A percentile compares a stretch with the other conserved stretches of the same genome.
phyloP scores from a whole-genome alignment of 2,329 filamentous ascomycete species.

The Zalaria sp. region DNA sequence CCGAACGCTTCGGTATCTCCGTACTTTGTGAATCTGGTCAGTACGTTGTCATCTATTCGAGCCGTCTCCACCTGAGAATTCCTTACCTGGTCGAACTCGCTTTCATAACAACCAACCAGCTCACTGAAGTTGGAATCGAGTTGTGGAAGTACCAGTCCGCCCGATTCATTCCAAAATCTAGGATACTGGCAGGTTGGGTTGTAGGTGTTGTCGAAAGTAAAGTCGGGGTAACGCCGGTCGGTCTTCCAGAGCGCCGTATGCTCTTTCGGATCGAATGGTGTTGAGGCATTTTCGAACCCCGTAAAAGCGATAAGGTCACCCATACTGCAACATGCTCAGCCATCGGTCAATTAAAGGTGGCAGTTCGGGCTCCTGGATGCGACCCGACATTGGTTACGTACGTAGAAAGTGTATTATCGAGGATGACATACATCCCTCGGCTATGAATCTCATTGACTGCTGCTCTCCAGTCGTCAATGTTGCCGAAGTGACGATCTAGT shows the following conservation, averaged over 20 bases:
- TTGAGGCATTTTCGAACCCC: slow-evolving; percentile 43
- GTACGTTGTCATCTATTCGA: no score
- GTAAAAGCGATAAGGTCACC: slow-evolving; percentile 50
- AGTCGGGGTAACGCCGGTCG: slow-evolving; percentile 43
- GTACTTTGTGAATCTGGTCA: slow-evolving; percentile 19
- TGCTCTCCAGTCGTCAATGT: slow-evolving; percentile 42
- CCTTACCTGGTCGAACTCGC: slow-evolving; percentile 39
- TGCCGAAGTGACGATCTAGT: slow-evolving; percentile 48
- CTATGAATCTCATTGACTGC: slow-evolving; percentile 46
- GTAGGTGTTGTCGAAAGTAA: slow-evolving; percentile 38
- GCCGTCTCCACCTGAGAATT: no score
- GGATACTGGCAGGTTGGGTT: slow-evolving; percentile 39
- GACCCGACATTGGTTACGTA: no score
- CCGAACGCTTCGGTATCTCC: slow-evolving; percentile 51
- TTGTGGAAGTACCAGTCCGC: slow-evolving; percentile 34
- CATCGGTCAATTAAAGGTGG: no score
- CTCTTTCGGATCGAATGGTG: slow-evolving; percentile 41
- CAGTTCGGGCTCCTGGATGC: no score
- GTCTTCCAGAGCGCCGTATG: slow-evolving; percentile 45
- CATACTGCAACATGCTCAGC: slow-evolving; percentile 20
- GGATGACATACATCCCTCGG: slow-evolving; percentile 49
- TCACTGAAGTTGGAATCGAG: slow-evolving; percentile 14
- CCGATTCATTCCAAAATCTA: slow-evolving; percentile 46
- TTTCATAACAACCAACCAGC: slow-evolving; percentile 27
- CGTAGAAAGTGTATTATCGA: slow-evolving; percentile 51